phyloP scores from a whole-genome alignment of 176 grass and related monocot genomes.

The Chloris gayana region DNA sequence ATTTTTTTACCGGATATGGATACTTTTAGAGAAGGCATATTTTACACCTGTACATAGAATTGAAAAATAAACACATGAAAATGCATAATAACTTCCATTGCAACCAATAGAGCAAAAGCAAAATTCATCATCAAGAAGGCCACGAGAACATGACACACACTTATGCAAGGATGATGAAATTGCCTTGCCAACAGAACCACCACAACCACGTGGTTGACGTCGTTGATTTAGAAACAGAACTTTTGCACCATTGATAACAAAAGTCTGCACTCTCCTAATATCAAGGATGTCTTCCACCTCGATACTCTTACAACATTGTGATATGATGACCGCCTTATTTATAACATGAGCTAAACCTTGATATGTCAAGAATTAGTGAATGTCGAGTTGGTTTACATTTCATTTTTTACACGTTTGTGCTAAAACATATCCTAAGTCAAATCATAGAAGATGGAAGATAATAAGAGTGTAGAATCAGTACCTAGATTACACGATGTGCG shows the following conservation, averaged over 20 bases:
- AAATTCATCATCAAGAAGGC: neutral
- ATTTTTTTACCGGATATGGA: neutral
- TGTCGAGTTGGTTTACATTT: neutral
- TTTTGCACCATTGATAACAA: conserved; percentile 71
- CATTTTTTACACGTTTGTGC: too few species aligned
- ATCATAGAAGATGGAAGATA: neutral
- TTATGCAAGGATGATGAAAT: neutral
- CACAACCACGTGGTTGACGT: conserved; percentile 28
- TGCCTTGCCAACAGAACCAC: neutral
- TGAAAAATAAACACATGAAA: neutral
- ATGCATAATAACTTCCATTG: neutral
- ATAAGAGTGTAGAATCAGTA: neutral
- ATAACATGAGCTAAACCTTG: neutral
- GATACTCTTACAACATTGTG: conserved; percentile 64
- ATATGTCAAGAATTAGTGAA: neutral
- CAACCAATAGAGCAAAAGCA: neutral
- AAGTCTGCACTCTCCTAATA: conserved; percentile 56
- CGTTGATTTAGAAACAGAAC: conserved; percentile 67
- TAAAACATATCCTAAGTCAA: neutral
- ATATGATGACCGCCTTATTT: conserved; percentile 68
- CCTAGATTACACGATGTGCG: conserved; percentile 66
- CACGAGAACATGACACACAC: neutral
- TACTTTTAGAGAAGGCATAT: too few species aligned
- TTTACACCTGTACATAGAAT: too few species aligned
- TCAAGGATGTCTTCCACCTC: conserved; percentile 65